phyloP scores from a whole-genome alignment of 2,329 filamentous ascomycete species.

The Chaetothyriales sp. region DNA sequence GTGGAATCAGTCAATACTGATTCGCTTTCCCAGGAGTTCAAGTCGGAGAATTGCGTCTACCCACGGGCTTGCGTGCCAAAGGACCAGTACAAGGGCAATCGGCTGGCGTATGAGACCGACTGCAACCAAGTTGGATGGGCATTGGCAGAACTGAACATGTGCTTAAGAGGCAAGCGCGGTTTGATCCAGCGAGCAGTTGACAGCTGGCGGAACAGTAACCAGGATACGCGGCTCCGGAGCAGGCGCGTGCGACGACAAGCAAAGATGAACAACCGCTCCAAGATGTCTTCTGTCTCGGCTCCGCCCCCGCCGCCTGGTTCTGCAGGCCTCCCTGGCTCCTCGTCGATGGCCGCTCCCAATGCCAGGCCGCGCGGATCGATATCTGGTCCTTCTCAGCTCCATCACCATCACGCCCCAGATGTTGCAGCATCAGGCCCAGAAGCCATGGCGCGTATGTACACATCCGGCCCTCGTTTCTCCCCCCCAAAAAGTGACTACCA shows the following conservation, averaged over 20 bases:
- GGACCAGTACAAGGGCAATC: constrained; percentile 91
- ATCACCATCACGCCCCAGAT: constrained; percentile 64
- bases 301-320: constrained; percentile 53
- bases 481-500: background rate
- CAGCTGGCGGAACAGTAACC: constrained; percentile 98
- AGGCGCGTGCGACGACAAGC: constrained; percentile 86
- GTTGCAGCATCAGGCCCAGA: constrained; percentile 43
- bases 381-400: constrained; percentile 50
- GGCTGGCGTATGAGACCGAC: constrained; percentile 91
- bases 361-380: constrained; percentile 37
- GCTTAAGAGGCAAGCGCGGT: constrained; percentile 80
- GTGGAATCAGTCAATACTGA: constrained; percentile 94
- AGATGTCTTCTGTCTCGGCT: constrained; percentile 45
- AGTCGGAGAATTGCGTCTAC: constrained; percentile 96
- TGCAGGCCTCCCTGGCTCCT: constrained; percentile 47
- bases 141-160: constrained; percentile 79
- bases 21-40: constrained; percentile 72
- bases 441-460: constrained; percentile 89
- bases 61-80: constrained; percentile 88
- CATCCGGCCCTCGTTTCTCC: constrained; percentile 6
- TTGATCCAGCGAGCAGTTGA: constrained; percentile 94
- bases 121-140: constrained; percentile 99
- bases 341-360: constrained; percentile 39
- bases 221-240: constrained; percentile 80
- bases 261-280: constrained; percentile 81